These are phyloP conservation scores for Mycocentrospora acerina DNA, from an alignment of 2,329 filamentous ascomycete species.

Conservation along the genomic window DNA sequence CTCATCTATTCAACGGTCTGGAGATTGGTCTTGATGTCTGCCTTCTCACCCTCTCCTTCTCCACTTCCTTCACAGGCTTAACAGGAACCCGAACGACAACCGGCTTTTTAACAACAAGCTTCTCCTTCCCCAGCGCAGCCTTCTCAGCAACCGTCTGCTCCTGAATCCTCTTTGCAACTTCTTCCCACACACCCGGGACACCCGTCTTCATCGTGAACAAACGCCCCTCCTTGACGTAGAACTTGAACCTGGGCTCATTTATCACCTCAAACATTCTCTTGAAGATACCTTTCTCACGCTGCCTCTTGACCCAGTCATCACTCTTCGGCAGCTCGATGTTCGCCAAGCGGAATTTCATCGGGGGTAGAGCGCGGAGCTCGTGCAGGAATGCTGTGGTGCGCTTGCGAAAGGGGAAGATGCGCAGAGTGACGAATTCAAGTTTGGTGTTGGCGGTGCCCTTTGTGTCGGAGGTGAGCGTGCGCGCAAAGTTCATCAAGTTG, in stretches of 20 bases:
- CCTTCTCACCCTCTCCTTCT: conserved; percentile 22
- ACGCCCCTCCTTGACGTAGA: conserved; percentile 39
- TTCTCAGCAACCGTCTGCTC: conserved; percentile 20
- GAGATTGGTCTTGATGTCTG: conserved; percentile 17
- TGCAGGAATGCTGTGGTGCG: conserved; percentile 30
- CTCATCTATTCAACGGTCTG: conserved; percentile 8
- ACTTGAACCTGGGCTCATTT: conserved; percentile 35
- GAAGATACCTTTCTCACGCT: conserved; percentile 20
- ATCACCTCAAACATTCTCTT: conserved; percentile 23
- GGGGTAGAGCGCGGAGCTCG: conserved; percentile 36
- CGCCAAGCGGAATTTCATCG: conserved; percentile 28
- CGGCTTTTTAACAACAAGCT: conserved; percentile 1
- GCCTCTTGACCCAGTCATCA: conserved; percentile 17
- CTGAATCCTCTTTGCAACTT: conserved; percentile 31
- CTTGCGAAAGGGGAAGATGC: conserved; percentile 35
- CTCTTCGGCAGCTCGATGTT: conserved; percentile 36
- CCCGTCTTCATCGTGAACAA: conserved; percentile 32
- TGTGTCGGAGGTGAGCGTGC: conserved; percentile 14
- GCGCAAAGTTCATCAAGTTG: conserved; percentile 29
- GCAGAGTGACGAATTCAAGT: conserved; percentile 39
- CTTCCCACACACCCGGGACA: conserved; percentile 40
- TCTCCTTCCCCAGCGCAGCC: conserved; percentile 2
- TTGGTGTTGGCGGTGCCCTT: conserved; percentile 24
- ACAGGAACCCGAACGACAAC: conserved; percentile 2
- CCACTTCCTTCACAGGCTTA: conserved; percentile 3